These are phyloP conservation scores for Endogone sp. DNA, from an alignment of 192 early-diverging fungal species.

Conservation along the genomic window DNA sequence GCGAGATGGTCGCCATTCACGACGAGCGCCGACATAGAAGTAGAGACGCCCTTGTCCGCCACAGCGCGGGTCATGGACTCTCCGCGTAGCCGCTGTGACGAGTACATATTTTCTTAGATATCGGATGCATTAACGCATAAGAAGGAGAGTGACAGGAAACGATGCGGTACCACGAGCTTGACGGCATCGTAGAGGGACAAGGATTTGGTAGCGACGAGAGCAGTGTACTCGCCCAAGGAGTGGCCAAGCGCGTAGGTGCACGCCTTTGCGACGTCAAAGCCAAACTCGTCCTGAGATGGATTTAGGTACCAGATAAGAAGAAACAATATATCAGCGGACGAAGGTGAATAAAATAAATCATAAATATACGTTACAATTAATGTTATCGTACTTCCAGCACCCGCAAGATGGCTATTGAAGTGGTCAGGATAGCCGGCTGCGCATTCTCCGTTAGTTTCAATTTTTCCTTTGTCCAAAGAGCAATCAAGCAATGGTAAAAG, in stretches of 20 bases:
- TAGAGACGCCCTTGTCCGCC: constrained; percentile 53
- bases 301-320: background rate
- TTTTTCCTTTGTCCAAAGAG: constrained; percentile 30
- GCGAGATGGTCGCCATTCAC: constrained; percentile 68
- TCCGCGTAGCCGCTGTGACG: constrained; percentile 72
- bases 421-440: constrained; percentile 90
- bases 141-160: background rate
- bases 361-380: background rate
- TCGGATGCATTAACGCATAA: background rate
- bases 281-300: constrained; percentile 53
- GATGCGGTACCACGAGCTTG: constrained; percentile 66
- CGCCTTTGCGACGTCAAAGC: constrained; percentile 66
- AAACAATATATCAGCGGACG: background rate
- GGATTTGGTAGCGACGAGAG: constrained; percentile 64
- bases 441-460: constrained; percentile 70
- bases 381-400: constrained; percentile 67
- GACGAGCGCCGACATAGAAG: constrained; percentile 88
- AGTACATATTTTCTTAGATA: background rate
- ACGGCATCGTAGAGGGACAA: constrained; percentile 77
- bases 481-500: background rate
- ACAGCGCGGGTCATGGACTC: constrained; percentile 82
- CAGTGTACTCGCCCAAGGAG: constrained; percentile 90
- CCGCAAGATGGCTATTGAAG: constrained; percentile 81
- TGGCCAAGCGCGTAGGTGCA: constrained; percentile 88
- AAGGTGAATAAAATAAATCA: background rate